Base-by-base conservation (phyloP, 768 basidiomycete species). In the Chalciporus chontae region DNA sequence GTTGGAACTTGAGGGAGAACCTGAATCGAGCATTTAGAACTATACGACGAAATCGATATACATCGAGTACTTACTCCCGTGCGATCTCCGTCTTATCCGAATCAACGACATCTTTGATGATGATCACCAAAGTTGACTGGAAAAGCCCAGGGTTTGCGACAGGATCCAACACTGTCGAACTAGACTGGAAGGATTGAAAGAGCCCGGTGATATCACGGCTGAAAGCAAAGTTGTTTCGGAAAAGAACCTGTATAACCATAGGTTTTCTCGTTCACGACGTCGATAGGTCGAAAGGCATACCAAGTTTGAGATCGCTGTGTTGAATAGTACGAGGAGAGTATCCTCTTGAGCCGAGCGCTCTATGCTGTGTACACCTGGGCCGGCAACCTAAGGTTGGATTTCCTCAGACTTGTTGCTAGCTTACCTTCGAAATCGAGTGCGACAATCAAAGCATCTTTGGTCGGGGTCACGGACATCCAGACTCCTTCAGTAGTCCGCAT, bases 101-200 rank as follows among this genome's bases (percentile, higher is more conserved):
- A 42, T 84, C 83, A 5, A 81, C 73, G 10, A 85, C 83, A 42
- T 84, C 83, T 77, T 84, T 85, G 61, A 84, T 83, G 43, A 84
- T 81, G 53, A 84, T 83, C 7, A 74, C 73, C 11, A 84, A 69
- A 0, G 73, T 79, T 0, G 80, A 83, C 49, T 73, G 77, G 65
- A 84, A 84, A 18, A 84, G 70, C 13, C 68, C 70, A 0, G 80
- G 81, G 57, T 84, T 84, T 0, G 75, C 67, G 1, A 74, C 69
- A 6, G 83, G 83, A 50, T 85, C 79, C 4, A 84, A 64, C 13
- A 84, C 74, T 0, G 75, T 71, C 1, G 78, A 74, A 14, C 78
- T 78, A 0, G 78, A 75, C 50, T 81, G 80, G 64, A 81, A 83
- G 0, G 79, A 81, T 46, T 80, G 77, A 54, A 84, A 84, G 2